A percentile compares a stretch with the other conserved stretches of the same genome.
Conservation (phyloP, 2,329 filamentous ascomycete genomes). For the Fusarium longipes region DNA sequence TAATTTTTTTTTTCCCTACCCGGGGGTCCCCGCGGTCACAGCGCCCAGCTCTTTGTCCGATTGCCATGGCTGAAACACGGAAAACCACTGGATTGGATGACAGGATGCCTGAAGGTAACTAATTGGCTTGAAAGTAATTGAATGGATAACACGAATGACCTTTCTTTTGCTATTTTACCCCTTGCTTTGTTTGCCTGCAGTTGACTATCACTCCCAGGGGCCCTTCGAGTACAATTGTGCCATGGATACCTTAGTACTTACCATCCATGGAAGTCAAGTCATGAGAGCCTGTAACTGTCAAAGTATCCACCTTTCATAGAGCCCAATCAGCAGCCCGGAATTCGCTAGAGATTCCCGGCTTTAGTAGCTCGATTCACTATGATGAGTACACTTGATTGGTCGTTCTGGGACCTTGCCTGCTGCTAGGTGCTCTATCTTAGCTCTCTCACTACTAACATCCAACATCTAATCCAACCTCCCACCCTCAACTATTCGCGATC, state of each 20-base stretch:
- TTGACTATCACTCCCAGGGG: not conserved
- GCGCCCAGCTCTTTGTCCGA: not conserved
- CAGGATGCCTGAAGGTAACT: not conserved
- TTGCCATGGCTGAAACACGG: slow-evolving; percentile 15
- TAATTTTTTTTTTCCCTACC: slow-evolving; percentile 19
- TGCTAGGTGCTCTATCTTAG: slow-evolving; percentile 25
- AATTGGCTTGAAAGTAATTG: not conserved
- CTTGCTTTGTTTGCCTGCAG: slow-evolving; percentile 7
- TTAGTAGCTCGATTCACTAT: slow-evolving; percentile 33
- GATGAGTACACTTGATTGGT: slow-evolving; percentile 33
- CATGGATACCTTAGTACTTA: too few species aligned
- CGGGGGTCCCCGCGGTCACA: slow-evolving; percentile 24
- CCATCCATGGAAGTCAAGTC: slow-evolving; percentile 7
- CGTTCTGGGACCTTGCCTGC: slow-evolving; percentile 10
- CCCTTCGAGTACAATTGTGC: not conserved
- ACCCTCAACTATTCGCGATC: slow-evolving; percentile 33
- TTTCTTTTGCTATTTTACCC: not conserved
- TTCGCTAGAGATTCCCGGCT: slow-evolving; percentile 17
- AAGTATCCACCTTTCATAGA: not conserved
- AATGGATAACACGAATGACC: not conserved
- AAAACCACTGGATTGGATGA: slow-evolving; percentile 8
- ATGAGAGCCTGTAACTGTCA: slow-evolving; percentile 9
- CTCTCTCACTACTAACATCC: slow-evolving; percentile 42
- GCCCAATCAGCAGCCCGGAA: slow-evolving; percentile 32
- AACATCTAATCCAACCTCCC: slow-evolving; percentile 28